These are phyloP conservation scores for Neurospora intermedia DNA, from an alignment of 495 filamentous ascomycete genomes.

Conservation along the genomic window DNA sequence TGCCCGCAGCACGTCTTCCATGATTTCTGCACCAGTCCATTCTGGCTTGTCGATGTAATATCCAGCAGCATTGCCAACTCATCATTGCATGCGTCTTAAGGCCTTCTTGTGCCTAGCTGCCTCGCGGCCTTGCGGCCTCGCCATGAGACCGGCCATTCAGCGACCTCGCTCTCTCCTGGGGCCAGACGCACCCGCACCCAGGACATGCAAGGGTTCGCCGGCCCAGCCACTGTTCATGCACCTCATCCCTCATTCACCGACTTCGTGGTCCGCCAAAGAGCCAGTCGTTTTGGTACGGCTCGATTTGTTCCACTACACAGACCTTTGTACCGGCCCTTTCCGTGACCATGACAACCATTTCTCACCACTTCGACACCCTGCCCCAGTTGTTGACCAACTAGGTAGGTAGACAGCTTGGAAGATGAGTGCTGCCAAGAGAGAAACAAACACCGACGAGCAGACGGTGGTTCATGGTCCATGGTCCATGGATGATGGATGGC, in stretches of 20 bases:
- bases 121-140: constrained; percentile 24
- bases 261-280: constrained; percentile 44
- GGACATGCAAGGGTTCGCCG: constrained; percentile 31
- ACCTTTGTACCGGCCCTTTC: neutral
- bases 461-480: neutral
- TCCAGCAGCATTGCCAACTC: constrained; percentile 76
- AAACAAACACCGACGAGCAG: neutral
- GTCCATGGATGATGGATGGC: neutral
- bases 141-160: constrained; percentile 23
- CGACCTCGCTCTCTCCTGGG: constrained; percentile 24
- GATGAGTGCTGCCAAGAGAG: neutral
- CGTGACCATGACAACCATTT: neutral
- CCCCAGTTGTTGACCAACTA: neutral
- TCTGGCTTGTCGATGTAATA: constrained; percentile 40
- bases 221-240: constrained; percentile 47
- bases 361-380: neutral
- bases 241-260: constrained; percentile 45
- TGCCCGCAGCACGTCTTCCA: constrained; percentile 2
- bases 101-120: constrained; percentile 43
- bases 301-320: constrained; percentile 1
- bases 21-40: constrained; percentile 11
- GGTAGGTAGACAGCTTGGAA: neutral
- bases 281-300: constrained; percentile 32
- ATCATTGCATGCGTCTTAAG: constrained; percentile 68
- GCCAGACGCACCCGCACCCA: constrained; percentile 22